phyloP scores from a whole-genome alignment of 148 eudicot genomes.

The Selenicereus undatus region DNA sequence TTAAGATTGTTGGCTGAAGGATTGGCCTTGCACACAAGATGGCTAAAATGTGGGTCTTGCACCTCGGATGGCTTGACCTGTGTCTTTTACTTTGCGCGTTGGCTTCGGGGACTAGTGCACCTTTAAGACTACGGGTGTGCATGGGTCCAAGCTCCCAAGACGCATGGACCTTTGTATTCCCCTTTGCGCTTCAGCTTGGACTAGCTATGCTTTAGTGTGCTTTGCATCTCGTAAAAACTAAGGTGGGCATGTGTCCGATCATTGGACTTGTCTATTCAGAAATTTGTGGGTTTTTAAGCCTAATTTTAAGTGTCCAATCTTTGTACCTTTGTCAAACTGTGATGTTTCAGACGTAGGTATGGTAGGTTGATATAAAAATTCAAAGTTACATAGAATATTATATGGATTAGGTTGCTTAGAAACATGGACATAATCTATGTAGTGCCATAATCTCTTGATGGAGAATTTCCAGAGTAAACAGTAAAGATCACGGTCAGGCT shows the following conservation, averaged over 20 bases:
- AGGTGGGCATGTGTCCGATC: too few species aligned
- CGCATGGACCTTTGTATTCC: not conserved
- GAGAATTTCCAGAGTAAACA: too few species aligned
- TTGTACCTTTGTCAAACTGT: not conserved
- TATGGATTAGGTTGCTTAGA: not conserved
- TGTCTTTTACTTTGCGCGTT: not conserved
- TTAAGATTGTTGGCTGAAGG: not conserved
- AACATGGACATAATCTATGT: not conserved
- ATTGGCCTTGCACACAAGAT: not conserved
- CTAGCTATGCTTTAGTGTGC: not conserved
- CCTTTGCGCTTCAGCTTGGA: not conserved
- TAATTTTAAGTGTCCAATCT: not conserved
- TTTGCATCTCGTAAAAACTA: not conserved
- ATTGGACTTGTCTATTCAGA: not conserved
- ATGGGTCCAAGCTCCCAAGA: not conserved
- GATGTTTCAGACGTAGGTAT: not conserved
- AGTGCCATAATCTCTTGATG: not conserved
- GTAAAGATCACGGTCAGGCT: too few species aligned
- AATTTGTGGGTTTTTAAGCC: not conserved
- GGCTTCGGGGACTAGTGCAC: not conserved
- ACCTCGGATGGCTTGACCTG: not conserved
- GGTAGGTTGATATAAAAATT: not conserved
- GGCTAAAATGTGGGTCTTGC: not conserved
- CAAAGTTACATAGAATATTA: not conserved
- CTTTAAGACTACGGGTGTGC: too few species aligned